These are phyloP conservation scores for Diaporthe vexans DNA, from an alignment of 2,329 filamentous ascomycete species.

Conservation along the genomic window DNA sequence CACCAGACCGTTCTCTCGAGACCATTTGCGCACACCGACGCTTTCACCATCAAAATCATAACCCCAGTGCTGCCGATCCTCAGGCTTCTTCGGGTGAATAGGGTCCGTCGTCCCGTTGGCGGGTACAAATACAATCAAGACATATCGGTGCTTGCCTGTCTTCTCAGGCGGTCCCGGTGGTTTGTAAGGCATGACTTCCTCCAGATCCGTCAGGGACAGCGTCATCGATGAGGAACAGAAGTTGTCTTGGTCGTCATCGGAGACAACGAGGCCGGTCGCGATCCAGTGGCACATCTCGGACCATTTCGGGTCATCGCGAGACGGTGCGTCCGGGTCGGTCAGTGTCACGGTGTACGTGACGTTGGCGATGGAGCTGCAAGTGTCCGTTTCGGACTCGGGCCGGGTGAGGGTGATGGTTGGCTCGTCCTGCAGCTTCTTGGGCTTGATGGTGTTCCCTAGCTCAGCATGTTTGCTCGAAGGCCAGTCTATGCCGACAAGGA, in stretches of 20 bases:
- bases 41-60: conserved; percentile 51
- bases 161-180: conserved; percentile 57
- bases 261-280: conserved; percentile 50
- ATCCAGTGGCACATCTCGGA: conserved; percentile 63
- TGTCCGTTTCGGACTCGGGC: conserved; percentile 36
- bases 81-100: conserved; percentile 53
- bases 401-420: conserved; percentile 51
- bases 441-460: conserved; percentile 65
- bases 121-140: conserved; percentile 56
- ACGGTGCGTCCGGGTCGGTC: conserved; percentile 60
- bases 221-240: conserved; percentile 40
- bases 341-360: conserved; percentile 52
- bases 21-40: conserved; percentile 57
- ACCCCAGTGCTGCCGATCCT: conserved; percentile 57
- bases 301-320: conserved; percentile 58
- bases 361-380: conserved; percentile 26
- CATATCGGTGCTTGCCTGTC: conserved; percentile 60
- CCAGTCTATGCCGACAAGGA: conserved; percentile 65
- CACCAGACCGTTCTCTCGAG: conserved; percentile 55
- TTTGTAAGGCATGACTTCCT: conserved; percentile 57
- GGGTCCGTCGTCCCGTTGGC: conserved; percentile 55
- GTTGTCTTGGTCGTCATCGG: conserved; percentile 27
- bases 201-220: conserved; percentile 41
- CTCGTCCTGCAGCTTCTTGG: conserved; percentile 51
- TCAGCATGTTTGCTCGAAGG: conserved; percentile 57